Evolutionary conservation across 768 basidiomycete genomes (phyloP), one percentile per base, ranked within the genome.

Genomic region (Amanita inopinata): DNA sequence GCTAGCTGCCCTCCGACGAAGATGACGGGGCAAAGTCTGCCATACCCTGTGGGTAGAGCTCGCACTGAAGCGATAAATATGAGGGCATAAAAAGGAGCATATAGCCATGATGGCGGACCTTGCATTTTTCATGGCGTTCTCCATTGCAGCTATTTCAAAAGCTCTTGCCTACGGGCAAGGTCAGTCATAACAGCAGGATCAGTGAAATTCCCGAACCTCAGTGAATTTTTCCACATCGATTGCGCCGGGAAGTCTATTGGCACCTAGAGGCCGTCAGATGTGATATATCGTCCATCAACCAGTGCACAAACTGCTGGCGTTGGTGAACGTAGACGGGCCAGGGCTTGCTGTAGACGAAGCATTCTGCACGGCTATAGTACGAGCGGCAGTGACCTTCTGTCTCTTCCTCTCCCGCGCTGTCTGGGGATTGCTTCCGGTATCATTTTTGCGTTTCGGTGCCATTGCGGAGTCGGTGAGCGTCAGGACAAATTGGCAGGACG

Each of bases 61-160:
- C 5, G 70, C 69, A 42, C 88, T 92, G 47, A 11, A 34, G 10
- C 19, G 30, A 53, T 33, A 8, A 40, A 10, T 36, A 20, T 31
- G 31, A 38, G 28, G 1, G 22, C 28, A 14, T 46, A n/a, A 25
- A 39, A 14, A 38, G 31, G 8, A n/a, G n/a, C n/a, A n/a, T n/a
- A 14, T 22, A 30, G 5, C 23, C 35, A 10, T 20, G 18, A 37
- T 15, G 3, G 46, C 61, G 47, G 49, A 80, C 91, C 80, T 74
- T 27, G 89, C 83, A 24, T 68, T 70, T 60, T 84, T 79, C 70
- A 97, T 94, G 0, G 90, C 80, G 9, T 67, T 74, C 47, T 93
- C 80, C 83, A 99, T 92, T 0, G 92, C 84, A 35, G 76, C 67
- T 46, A 97, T 91, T 62, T 99, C 94, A 55, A 89, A 89, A 5